phyloP scores from a whole-genome alignment of 345 rosid species.

The Noccaea caerulescens region DNA sequence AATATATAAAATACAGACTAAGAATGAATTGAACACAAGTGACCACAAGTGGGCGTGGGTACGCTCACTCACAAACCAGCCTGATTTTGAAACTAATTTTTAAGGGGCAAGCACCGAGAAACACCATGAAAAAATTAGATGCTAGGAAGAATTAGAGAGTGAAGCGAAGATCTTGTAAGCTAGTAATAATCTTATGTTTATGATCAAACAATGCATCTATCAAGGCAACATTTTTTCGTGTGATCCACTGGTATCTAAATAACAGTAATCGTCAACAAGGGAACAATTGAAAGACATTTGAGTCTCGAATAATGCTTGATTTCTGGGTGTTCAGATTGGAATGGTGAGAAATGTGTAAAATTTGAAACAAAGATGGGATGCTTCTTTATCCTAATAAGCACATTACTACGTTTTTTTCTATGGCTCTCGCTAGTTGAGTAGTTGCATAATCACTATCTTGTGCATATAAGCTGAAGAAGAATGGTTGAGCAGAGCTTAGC shows the following conservation, averaged over 20 bases:
- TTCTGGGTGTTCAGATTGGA: too few species aligned
- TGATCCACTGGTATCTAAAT: constrained; percentile 9
- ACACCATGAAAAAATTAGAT: too few species aligned
- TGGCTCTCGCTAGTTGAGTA: background rate
- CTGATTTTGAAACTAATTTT: constrained; percentile 52
- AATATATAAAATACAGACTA: constrained; percentile 34
- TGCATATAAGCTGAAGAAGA: constrained; percentile 1
- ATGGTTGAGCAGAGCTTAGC: constrained; percentile 39
- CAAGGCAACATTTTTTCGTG: constrained; percentile 5
- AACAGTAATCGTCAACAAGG: background rate
- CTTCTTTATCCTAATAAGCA: background rate
- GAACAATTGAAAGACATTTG: background rate
- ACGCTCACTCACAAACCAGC: constrained; percentile 80
- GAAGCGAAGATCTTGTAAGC: constrained; percentile 35
- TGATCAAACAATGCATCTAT: constrained; percentile 28
- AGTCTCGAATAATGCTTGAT: background rate
- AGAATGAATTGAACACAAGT: constrained; percentile 61
- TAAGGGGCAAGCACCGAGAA: background rate
- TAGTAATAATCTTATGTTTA: constrained; percentile 22
- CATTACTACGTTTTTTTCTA: background rate
- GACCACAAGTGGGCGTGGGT: constrained; percentile 98
- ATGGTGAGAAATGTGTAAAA: too few species aligned
- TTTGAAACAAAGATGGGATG: too few species aligned
- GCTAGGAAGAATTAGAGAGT: background rate
- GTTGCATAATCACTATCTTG: constrained; percentile 7